Base-by-base conservation (phyloP, 371 early-diverging fungal genomes). In the Mortierella sp. region DNA sequence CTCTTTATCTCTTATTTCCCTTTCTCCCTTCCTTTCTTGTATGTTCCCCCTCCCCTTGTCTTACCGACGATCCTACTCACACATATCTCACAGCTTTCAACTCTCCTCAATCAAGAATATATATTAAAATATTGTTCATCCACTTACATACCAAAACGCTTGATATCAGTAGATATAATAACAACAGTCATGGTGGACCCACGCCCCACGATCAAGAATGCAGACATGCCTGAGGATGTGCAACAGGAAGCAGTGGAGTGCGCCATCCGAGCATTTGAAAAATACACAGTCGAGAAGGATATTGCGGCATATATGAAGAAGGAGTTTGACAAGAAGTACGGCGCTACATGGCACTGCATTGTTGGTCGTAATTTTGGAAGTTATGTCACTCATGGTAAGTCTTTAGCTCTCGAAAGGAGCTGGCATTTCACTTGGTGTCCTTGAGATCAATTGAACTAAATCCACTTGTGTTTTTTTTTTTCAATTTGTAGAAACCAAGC, bases 321-420 rank as follows among this genome's bases (percentile, higher is more conserved):
- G 34, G 49, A 63, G 28, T 53, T 51, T 80, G 99, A 99, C 90
- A 95, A 95, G 85, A 96, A 96, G 89, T 97, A 96, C 85, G 96
- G 96, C 72, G 93, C 95, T 40, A 96, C 97, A 61, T 99, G 99
- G 98, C 99, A 99, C 83, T 97, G 96, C 82, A 94, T 98, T 66
- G 99, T 98, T 60, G 99, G 99, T 59, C 90, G 97, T 68, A 97
- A 95, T 89, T 98, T 98, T 92, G 99, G 98, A 60, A 96, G 96
- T 57, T 98, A 95, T 76, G 99, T 98, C 10, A 98, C 99, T 34
- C 98, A 99, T 81, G 96, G 96, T 96, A 89, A 84, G 83, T 56
- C 19, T 8, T 42, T 60, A 5, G 3, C 19, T 31, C 34, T 6
- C 1, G 45, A 15, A 45, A 5, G 57, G 57, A 34, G 5, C 34